These are phyloP conservation scores for Chlorencoelia australis DNA, from an alignment of 2,329 filamentous ascomycete species.

Conservation along the genomic window DNA sequence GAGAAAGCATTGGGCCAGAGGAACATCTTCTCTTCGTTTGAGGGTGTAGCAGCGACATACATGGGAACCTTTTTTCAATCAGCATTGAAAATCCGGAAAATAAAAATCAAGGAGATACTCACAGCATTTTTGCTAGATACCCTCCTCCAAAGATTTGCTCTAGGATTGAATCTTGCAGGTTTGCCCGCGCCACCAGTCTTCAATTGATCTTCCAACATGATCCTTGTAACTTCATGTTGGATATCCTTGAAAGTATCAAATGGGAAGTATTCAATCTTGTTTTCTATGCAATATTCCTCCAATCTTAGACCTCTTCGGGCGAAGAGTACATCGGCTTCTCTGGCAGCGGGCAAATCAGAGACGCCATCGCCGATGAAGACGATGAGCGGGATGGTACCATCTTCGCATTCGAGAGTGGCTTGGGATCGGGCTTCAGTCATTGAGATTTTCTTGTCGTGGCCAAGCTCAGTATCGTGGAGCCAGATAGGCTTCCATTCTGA, in stretches of 20 bases:
- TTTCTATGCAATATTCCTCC: conserved; percentile 56
- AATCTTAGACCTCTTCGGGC: conserved; percentile 53
- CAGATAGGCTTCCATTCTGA: conserved; percentile 55
- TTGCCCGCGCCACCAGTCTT: conserved; percentile 50
- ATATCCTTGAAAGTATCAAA: conserved; percentile 61
- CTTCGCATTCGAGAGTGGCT: conserved; percentile 43
- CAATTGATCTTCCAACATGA: conserved; percentile 48
- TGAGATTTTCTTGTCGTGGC: conserved; percentile 57
- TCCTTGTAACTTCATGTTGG: conserved; percentile 46
- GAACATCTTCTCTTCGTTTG: conserved; percentile 50
- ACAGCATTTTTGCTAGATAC: conserved; percentile 46
- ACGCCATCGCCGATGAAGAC: conserved; percentile 63
- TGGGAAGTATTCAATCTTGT: conserved; percentile 47
- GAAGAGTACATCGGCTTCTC: conserved; percentile 58
- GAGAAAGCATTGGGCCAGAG: conserved; percentile 51
- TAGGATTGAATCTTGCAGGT: conserved; percentile 53
- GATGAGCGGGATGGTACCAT: conserved; percentile 54
- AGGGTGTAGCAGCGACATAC: conserved; percentile 40
- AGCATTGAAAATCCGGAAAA: background rate
- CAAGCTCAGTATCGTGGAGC: conserved; percentile 54
- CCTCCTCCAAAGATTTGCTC: conserved; percentile 58
- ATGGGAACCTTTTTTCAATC: conserved; percentile 29
- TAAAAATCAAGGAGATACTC: conserved; percentile 4
- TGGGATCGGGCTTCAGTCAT: conserved; percentile 49
- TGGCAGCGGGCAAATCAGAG: conserved; percentile 54